Evolutionary conservation across 306 rosid species (phyloP).

Genomic region (Ammopiptanthus mongolicus): DNA sequence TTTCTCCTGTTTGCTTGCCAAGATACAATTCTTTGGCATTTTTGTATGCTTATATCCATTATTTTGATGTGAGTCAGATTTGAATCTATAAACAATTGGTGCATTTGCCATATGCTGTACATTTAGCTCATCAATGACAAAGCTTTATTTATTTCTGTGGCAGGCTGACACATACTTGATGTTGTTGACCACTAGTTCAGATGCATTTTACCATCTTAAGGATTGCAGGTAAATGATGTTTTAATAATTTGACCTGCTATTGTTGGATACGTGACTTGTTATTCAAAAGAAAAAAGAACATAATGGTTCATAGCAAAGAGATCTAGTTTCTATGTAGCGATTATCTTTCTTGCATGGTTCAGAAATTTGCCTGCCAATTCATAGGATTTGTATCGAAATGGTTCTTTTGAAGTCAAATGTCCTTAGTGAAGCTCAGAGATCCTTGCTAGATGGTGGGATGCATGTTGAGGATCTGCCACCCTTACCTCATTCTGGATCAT

Average conservation of each 20-base stretch:
- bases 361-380: slow-evolving; percentile 31
- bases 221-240: slow-evolving; percentile 74
- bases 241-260: background rate
- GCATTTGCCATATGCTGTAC: background rate
- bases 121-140: slow-evolving; percentile 10
- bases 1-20: slow-evolving; percentile 96
- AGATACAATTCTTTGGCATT: slow-evolving; percentile 93
- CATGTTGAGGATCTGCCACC: slow-evolving; percentile 79
- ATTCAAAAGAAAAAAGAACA: background rate
- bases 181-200: slow-evolving; percentile 79
- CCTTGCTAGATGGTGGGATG: slow-evolving; percentile 90
- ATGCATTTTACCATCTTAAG: slow-evolving; percentile 88
- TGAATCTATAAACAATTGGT: background rate
- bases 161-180: slow-evolving; percentile 87
- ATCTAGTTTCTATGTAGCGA: background rate
- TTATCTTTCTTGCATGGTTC: slow-evolving; percentile 10
- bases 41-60: slow-evolving; percentile 89
- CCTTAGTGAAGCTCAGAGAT: slow-evolving; percentile 81
- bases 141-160: slow-evolving; percentile 18
- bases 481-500: slow-evolving; percentile 47
- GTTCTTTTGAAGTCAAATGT: slow-evolving; percentile 90
- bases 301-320: slow-evolving; percentile 6
- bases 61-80: slow-evolving; percentile 69
- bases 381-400: slow-evolving; percentile 71
- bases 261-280: slow-evolving; percentile 11